Conservation (phyloP, 2,329 filamentous ascomycete species). For the Penicillium corylophilum region DNA sequence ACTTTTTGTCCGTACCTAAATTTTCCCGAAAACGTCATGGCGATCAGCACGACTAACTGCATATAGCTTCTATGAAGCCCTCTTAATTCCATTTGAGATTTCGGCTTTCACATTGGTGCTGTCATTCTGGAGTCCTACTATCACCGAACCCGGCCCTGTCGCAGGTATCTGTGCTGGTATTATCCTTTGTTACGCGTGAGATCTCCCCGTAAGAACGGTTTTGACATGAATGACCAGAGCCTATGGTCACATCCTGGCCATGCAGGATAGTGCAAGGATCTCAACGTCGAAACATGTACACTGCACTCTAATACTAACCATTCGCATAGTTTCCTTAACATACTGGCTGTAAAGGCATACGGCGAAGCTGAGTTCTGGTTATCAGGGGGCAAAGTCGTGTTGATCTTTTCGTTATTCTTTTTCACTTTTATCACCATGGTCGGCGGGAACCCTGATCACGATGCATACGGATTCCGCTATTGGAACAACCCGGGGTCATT, state of each 20-base stretch:
- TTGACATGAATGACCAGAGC: background rate
- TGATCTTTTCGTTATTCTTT: conserved; percentile 65
- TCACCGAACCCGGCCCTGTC: conserved; percentile 35
- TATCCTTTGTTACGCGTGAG: conserved; percentile 6
- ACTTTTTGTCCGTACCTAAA: conserved; percentile 36
- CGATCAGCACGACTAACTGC: background rate
- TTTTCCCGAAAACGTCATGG: background rate
- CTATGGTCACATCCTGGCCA: no score
- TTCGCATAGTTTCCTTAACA: conserved; percentile 55
- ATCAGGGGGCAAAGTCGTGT: conserved; percentile 58
- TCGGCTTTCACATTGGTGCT: conserved; percentile 40
- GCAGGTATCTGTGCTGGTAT: conserved; percentile 24
- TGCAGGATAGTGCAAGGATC: background rate
- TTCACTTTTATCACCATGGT: conserved; percentile 80
- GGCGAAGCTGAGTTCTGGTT: conserved; percentile 61
- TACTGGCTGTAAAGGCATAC: conserved; percentile 67
- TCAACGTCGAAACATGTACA: background rate
- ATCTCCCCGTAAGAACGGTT: background rate
- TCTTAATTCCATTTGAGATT: conserved; percentile 42
- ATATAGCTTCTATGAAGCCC: conserved; percentile 35
- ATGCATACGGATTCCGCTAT: conserved; percentile 68
- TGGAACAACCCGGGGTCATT: conserved; percentile 52
- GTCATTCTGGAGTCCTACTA: conserved; percentile 39
- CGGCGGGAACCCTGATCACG: conserved; percentile 69
- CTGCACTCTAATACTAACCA: background rate